Conservation (phyloP, 352 stramenopile genomes). For the Pythium apleroticum region DNA sequence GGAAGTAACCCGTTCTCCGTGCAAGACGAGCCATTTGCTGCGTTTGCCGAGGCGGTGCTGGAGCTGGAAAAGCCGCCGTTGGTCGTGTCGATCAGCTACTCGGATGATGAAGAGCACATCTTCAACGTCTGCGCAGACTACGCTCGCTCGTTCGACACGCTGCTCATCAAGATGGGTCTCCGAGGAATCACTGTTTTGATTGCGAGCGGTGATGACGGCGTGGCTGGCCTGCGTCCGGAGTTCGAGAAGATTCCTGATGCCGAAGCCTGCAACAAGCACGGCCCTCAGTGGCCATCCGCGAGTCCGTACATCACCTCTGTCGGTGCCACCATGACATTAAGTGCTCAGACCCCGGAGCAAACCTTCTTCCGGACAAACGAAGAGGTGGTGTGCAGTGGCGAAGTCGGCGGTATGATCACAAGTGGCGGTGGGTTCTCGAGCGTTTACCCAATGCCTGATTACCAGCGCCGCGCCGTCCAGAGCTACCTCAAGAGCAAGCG, state of each 20-base stretch:
- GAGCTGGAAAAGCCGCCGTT: constrained; percentile 66
- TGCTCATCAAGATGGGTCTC: constrained; percentile 89
- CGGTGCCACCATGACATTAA: constrained; percentile 82
- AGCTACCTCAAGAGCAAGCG: constrained; percentile 60
- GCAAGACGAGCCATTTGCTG: constrained; percentile 84
- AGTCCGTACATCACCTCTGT: constrained; percentile 92
- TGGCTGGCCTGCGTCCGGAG: constrained; percentile 67
- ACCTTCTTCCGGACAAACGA: constrained; percentile 67
- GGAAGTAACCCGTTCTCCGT: constrained; percentile 85
- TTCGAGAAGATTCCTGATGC: constrained; percentile 53
- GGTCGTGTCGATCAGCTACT: constrained; percentile 90
- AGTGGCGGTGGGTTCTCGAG: constrained; percentile 89
- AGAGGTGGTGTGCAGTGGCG: constrained; percentile 77
- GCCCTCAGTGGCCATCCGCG: constrained; percentile 71
- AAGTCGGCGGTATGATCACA: constrained; percentile 77
- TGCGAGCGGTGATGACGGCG: constrained; percentile 86
- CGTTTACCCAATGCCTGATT: constrained; percentile 69
- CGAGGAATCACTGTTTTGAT: constrained; percentile 87
- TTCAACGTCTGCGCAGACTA: constrained; percentile 74
- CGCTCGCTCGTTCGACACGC: constrained; percentile 74
- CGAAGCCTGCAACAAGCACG: constrained; percentile 62
- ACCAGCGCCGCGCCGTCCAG: constrained; percentile 64
- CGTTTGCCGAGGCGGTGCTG: constrained; percentile 73
- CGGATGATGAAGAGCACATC: constrained; percentile 89
- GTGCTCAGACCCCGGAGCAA: constrained; percentile 26